Base-by-base conservation (phyloP, 768 basidiomycete genomes). In the Pleurotus ostreatus region DNA sequence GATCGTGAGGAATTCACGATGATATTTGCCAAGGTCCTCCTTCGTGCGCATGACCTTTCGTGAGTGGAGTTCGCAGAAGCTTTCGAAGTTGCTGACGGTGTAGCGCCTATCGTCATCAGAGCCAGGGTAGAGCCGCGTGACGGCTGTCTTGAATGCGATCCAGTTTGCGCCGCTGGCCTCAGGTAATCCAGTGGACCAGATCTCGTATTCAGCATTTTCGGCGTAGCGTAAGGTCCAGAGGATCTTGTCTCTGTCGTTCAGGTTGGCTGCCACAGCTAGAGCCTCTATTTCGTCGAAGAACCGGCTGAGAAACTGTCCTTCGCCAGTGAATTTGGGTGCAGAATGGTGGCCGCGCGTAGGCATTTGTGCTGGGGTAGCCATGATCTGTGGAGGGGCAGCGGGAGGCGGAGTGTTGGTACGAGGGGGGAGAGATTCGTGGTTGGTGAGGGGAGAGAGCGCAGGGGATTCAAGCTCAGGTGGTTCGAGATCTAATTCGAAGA, bases 251-350 rank as follows among this genome's bases (percentile, higher is more conserved):
- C 37, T 6, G 40, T 52, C 49, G 13, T n/a, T 18, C 3, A 52
- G 16, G 4, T 52, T 16, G n/a, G 49, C 37, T 8, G 49, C 22
- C 1, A 18, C 9, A 11, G 48, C 48, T 30, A 49, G 48, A 4
- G 48, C 49, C 25, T 52, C 49, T 2, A 52, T 23, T 16, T 52
- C 49, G 2, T 52, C 49, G 8, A 52, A 39, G 49, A 52, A 52
- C 1, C 37, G 49, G 39, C 39, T 52, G 20, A 52, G 16, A 22
- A n/a, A 52, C 13, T 52, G 37, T 2, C 37, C 37, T 15, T 52
- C 37, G 38, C 49, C 49, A 11, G 34, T 25, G 37, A 52, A 52
- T 15, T 30, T 52, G 16, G 49, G 49, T 18, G 49, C 49, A 4
- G 49, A 39, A 15, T 52, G 49, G 38, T 52, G 49, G 15, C 49